Percentiles rank a stretch among this genome's conserved stretches.
Evolutionary conservation across 2,329 filamentous ascomycete species (phyloP).

Genomic region (Fusarium sp.): DNA sequence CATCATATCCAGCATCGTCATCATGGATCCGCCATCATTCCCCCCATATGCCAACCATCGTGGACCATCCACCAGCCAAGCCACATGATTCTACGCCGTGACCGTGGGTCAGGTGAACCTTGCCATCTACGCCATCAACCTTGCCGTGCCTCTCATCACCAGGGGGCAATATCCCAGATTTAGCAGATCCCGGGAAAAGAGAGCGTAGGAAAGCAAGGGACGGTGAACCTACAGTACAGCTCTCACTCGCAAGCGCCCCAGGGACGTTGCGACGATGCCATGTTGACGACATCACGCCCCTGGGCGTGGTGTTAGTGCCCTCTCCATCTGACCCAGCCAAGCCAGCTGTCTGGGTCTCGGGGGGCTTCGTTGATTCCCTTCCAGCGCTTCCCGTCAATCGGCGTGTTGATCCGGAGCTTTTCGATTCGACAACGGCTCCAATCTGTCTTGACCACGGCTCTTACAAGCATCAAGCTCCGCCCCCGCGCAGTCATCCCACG

Average conservation of each 20-base stretch:
- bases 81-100: conserved; percentile 51
- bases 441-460: conserved; percentile 24
- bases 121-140: conserved; percentile 49
- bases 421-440: conserved; percentile 39
- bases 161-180: conserved; percentile 34
- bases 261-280: conserved; percentile 21
- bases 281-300: conserved; percentile 17
- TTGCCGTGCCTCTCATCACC: conserved; percentile 39
- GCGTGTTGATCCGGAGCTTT: conserved; percentile 38
- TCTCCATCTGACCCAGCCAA: conserved; percentile 7
- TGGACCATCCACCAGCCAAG: conserved; percentile 35
- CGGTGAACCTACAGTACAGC: conserved; percentile 29
- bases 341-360: background rate
- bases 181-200: conserved; percentile 31
- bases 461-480: conserved; percentile 9
- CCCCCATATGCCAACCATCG: conserved; percentile 20
- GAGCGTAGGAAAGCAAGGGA: conserved; percentile 33
- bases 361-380: conserved; percentile 10
- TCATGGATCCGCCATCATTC: conserved; percentile 28
- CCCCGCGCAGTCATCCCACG: conserved; percentile 36
- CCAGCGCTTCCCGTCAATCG: conserved; percentile 35
- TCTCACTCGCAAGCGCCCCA: conserved; percentile 4
- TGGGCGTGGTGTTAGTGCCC: conserved; percentile 30
- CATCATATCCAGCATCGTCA: conserved; percentile 15
- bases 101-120: conserved; percentile 50